A percentile compares a stretch with the other conserved stretches of the same genome.
phyloP scores from a whole-genome alignment of 1,284 basidiomycete genomes.

The Volvariella volvacea region DNA sequence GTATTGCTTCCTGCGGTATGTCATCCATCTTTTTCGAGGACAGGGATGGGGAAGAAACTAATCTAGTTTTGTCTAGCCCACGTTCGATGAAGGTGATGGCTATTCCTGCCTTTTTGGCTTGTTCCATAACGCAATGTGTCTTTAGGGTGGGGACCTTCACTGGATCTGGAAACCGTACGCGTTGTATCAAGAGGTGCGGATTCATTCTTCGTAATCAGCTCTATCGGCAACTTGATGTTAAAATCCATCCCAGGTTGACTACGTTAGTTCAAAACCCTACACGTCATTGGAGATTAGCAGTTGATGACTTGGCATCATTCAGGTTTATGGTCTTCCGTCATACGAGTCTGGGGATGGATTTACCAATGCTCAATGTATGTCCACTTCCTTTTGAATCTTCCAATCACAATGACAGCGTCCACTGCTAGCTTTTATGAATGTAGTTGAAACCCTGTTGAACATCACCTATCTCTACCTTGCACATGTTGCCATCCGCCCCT shows the following conservation, averaged over 20 bases:
- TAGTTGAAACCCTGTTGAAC: constrained; percentile 77
- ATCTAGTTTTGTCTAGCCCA: constrained; percentile 17
- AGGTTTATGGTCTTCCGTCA: constrained; percentile 33
- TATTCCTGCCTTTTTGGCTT: not conserved
- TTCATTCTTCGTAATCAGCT: constrained; percentile 15
- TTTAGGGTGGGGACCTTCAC: constrained; percentile 72
- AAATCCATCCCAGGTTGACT: constrained; percentile 21
- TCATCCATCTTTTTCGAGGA: not conserved
- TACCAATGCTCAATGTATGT: constrained; percentile 79
- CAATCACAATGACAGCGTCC: not conserved
- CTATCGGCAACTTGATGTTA: not conserved
- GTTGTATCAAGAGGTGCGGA: constrained; percentile 69
- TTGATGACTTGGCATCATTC: too few species aligned
- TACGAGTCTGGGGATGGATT: constrained; percentile 70
- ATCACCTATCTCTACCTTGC: constrained; percentile 71
- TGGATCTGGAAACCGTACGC: constrained; percentile 86
- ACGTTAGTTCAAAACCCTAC: constrained; percentile 19
- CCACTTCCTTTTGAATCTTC: not conserved
- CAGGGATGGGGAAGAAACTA: not conserved
- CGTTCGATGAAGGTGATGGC: constrained; percentile 31
- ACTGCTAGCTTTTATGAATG: constrained; percentile 63
- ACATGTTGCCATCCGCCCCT: constrained; percentile 49
- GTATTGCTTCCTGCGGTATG: constrained; percentile 68
- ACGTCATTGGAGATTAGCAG: too few species aligned
- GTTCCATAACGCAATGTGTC: not conserved